Base-by-base conservation (phyloP, 345 rosid species). In the Camelina sativa region DNA sequence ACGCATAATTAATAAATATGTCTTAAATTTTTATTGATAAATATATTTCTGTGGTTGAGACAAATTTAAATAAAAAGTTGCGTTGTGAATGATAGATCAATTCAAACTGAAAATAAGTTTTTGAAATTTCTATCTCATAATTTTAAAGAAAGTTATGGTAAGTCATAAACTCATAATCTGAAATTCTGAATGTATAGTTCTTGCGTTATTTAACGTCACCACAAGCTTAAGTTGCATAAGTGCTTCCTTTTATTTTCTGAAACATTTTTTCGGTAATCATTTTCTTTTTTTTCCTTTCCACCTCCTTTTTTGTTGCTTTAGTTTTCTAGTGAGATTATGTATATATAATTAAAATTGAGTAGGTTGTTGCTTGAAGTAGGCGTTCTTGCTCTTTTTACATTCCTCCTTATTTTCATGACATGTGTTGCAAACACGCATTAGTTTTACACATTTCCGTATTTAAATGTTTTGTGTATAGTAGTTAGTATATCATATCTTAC, bases 361-460 rank as follows among this genome's bases (percentile, higher is more conserved):
- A 72, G 77, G 81, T 67, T 72, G 76, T 77, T 77, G 72, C 76
- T 77, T 71, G 62, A 77, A 77, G 76, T 65, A 64, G 72, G 70
- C 59, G 74, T 77, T 72, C 74, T 43, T 53, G 58, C 64, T 35
- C 63, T 59, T 56, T 59, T 59, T 41, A 72, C 52, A 72, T 44
- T 60, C 65, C 3, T 52, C 65, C 69, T 59, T 66, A 63, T 59
- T 72, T 46, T 72, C 73, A n/a, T 78, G 77, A 65, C 73, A 72
- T 52, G 57, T 78, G 77, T 60, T 78, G 54, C 69, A 72, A 51
- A 51, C 51, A 72, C 69, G 62, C 73, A 77, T 58, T 70, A 48
- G 34, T 74, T 16, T 65, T 65, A 58, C 62, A 67, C 25, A 75
- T 16, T 59, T 67, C 51, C 53, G 16, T 16, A 60, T 50, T 52